A percentile compares a stretch with the other conserved stretches of the same genome.
These are phyloP conservation scores for Calophaca sinica DNA, from an alignment of 306 rosid species.

Conservation along the genomic window DNA sequence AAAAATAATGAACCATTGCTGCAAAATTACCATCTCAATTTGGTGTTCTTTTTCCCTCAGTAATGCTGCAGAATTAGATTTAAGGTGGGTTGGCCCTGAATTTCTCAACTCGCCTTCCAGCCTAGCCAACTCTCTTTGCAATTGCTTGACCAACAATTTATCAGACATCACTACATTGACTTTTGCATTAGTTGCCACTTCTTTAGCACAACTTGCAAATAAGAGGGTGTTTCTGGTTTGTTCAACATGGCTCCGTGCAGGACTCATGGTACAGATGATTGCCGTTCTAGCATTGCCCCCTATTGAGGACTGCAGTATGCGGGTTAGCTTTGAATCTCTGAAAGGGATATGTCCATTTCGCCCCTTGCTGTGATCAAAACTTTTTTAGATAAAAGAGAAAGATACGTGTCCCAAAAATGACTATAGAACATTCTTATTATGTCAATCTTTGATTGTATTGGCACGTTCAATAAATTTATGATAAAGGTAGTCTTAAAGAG, in stretches of 20 bases:
- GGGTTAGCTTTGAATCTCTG: constrained; percentile 98
- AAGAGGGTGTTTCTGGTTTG: constrained; percentile 94
- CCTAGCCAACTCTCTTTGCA: constrained; percentile 83
- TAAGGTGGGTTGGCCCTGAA: constrained; percentile 49
- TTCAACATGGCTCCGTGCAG: constrained; percentile 86
- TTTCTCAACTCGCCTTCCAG: constrained; percentile 72
- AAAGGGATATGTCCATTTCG: constrained; percentile 92
- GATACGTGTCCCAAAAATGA: not conserved
- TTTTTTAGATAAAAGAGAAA: constrained; percentile 17
- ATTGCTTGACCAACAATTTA: constrained; percentile 82
- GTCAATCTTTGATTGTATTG: constrained; percentile 24
- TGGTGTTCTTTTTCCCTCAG: constrained; percentile 80
- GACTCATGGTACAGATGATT: constrained; percentile 93
- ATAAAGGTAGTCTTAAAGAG: constrained; percentile 17
- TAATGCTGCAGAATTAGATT: constrained; percentile 58
- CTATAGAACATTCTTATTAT: constrained; percentile 25
- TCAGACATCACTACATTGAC: constrained; percentile 94
- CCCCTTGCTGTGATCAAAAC: constrained; percentile 76
- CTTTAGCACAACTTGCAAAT: constrained; percentile 95
- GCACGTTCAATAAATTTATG: constrained; percentile 21
- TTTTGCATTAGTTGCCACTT: constrained; percentile 83
- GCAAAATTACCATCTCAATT: constrained; percentile 75
- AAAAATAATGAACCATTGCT: constrained; percentile 12
- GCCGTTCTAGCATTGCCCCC: constrained; percentile 98
- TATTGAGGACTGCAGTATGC: constrained; percentile 92